Base-by-base conservation (phyloP, 2,329 filamentous ascomycete species). In the Lasiodiplodia sp. region DNA sequence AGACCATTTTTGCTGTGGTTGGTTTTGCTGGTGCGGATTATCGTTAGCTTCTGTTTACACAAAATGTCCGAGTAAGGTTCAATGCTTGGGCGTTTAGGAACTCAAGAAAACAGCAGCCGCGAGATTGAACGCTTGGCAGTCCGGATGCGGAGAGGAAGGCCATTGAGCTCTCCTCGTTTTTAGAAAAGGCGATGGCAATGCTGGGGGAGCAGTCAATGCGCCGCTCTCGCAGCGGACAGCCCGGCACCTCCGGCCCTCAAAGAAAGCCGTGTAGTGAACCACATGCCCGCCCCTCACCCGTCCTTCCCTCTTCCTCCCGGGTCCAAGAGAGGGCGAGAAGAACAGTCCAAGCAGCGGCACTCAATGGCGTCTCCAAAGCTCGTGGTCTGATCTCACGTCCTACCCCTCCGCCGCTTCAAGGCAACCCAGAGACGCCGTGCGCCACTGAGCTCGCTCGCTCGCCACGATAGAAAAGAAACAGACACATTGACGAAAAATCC, bases 1-100 rank as follows among this genome's bases (percentile, higher is more conserved):
- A 91, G 72, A 90, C 88, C 88, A 90, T 90, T 55, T 75, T 85
- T 28, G 38, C 38, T 60, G 23, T 52, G 14, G 3, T 7, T 16
- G 18, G 51, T 21, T 31, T 44, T 23, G 25, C 28, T 23, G 16
- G 52, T 4, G 60, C 34, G 8, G 1, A 14, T 37, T 4, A 8
- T 57, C 37, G 34, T 53, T 16, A 28, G 23, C 28, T 53, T 23
- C 21, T 8, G 23, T 28, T 3, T n/a, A 47, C 3, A 18, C 5
- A n/a, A 47, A 5, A 14, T 16, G 12, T 40, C 14, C 12, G 18
- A 47, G 5, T 12, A 44, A 44, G 40, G 16, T 44, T 44, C 5
- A 44, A 44, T 3, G 40, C 40, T 44, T 18, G 40, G 18, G 4
- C 14, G 7, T 6, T 18, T 34, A 1, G 31, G 2, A 34, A 34